Evolutionary conservation across 768 basidiomycete species (phyloP).

Genomic region (Amanita pallidorosea): DNA sequence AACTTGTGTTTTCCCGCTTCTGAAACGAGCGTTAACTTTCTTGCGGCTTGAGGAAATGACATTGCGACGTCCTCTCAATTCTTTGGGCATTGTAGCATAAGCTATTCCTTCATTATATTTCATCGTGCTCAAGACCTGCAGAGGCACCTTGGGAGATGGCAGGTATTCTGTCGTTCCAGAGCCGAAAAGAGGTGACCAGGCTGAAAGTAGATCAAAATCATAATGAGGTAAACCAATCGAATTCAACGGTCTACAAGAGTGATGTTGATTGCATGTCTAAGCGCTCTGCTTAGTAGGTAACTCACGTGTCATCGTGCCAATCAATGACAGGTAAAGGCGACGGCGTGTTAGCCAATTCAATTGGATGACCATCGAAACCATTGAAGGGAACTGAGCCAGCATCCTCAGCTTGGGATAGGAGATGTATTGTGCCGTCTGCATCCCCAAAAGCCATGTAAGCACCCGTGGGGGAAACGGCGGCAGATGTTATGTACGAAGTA

Average conservation of each 20-base stretch:
- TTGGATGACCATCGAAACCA: conserved; percentile 77
- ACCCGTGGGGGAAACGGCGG: conserved; percentile 76
- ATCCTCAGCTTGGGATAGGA: conserved; percentile 66
- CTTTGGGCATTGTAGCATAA: conserved; percentile 81
- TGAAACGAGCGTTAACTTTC: conserved; percentile 61
- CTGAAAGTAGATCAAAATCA: conserved; percentile 61
- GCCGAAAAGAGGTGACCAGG: conserved; percentile 40
- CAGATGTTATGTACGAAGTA: conserved; percentile 67
- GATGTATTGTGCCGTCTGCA: conserved; percentile 71
- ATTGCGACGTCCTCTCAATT: conserved; percentile 77
- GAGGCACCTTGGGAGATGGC: conserved; percentile 69
- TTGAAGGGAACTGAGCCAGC: conserved; percentile 64
- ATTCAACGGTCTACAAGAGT: conserved; percentile 63
- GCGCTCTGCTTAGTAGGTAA: neutral
- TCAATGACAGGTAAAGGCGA: conserved; percentile 58
- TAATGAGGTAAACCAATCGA: conserved; percentile 85
- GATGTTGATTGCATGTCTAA: neutral
- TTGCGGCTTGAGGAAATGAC: conserved; percentile 44
- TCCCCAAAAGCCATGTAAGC: conserved; percentile 93
- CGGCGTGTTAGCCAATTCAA: conserved; percentile 76
- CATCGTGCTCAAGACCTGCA: conserved; percentile 66
- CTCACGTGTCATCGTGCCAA: conserved; percentile 82
- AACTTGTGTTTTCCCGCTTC: conserved; percentile 61
- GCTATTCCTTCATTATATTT: conserved; percentile 84
- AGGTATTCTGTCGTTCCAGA: conserved; percentile 40